Conservation (phyloP, 306 rosid species). For the Lotus japonicus region DNA sequence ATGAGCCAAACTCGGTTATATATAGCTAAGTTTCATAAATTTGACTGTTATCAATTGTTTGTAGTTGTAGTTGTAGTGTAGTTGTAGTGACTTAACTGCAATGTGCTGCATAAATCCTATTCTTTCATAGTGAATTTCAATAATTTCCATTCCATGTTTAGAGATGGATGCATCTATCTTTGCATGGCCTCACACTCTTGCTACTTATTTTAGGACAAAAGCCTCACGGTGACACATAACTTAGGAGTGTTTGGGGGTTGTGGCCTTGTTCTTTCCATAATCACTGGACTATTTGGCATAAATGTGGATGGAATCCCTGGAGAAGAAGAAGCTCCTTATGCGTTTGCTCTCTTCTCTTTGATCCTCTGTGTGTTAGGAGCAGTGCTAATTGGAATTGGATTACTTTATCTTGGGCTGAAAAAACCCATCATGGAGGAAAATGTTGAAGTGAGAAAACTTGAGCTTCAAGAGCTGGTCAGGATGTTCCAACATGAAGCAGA, state of each 20-base stretch:
- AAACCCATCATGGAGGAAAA: slow-evolving; percentile 46
- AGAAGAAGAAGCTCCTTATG: slow-evolving; percentile 48
- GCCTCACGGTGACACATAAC: slow-evolving; percentile 82
- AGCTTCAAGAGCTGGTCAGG: slow-evolving; percentile 70
- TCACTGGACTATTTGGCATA: slow-evolving; percentile 90
- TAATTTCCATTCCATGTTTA: neutral
- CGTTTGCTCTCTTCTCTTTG: slow-evolving; percentile 62
- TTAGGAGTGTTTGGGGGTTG: slow-evolving; percentile 83
- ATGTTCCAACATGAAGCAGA: slow-evolving; percentile 95
- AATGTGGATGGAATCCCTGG: slow-evolving; percentile 95
- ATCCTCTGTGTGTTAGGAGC: slow-evolving; percentile 43
- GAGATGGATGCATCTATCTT: neutral
- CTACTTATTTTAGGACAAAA: slow-evolving; percentile 60
- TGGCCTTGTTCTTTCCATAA: slow-evolving; percentile 76
- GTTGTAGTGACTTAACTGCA: neutral
- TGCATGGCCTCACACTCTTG: slow-evolving; percentile 9
- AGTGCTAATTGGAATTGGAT: slow-evolving; percentile 54
- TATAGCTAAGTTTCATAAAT: neutral
- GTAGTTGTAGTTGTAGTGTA: neutral
- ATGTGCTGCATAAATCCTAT: neutral
- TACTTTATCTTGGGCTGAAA: slow-evolving; percentile 74
- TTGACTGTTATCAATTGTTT: neutral
- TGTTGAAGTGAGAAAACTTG: slow-evolving; percentile 62
- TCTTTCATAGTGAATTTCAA: too few relatives aligned
- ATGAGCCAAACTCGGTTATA: too few relatives aligned